A percentile compares a stretch with the other conserved stretches of the same genome.
Conservation (phyloP, 345 rosid species). For the Cardamine occulta region DNA sequence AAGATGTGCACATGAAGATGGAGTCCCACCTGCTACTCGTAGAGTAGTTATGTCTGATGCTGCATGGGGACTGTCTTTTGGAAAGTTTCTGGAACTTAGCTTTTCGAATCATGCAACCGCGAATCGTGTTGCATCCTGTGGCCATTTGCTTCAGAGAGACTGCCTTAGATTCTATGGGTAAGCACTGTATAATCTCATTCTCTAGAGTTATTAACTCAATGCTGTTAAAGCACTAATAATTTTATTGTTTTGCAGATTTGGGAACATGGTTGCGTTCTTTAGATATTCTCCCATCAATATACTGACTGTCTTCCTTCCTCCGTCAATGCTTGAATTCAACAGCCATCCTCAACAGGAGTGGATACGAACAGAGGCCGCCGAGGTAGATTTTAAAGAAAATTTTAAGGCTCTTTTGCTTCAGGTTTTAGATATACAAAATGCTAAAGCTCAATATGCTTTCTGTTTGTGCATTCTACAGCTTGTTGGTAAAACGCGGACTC, state of each 20-base stretch:
- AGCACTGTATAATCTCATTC: conserved; percentile 10
- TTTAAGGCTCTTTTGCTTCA: neutral
- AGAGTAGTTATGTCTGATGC: conserved; percentile 98
- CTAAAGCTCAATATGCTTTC: conserved; percentile 14
- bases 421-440: conserved; percentile 21
- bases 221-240: conserved; percentile 7
- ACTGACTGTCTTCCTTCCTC: conserved; percentile 78
- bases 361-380: conserved; percentile 78
- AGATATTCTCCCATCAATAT: conserved; percentile 93
- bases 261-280: conserved; percentile 97
- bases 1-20: conserved; percentile 77
- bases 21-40: conserved; percentile 95
- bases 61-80: conserved; percentile 99
- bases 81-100: conserved; percentile 96
- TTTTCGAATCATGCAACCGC: conserved; percentile 98
- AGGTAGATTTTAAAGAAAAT: conserved; percentile 45
- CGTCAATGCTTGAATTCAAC: conserved; percentile 71
- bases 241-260: conserved; percentile 59
- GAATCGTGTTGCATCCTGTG: conserved; percentile 95
- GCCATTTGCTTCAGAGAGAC: conserved; percentile 97
- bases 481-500: conserved; percentile 57
- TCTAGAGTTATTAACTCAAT: neutral
- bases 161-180: conserved; percentile 99
- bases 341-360: conserved; percentile 68
- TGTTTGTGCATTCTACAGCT: conserved; percentile 55